Evolutionary conservation across 768 basidiomycete genomes (phyloP), one percentile per base, ranked within the genome.

Genomic region (Leccinellum albellum): DNA sequence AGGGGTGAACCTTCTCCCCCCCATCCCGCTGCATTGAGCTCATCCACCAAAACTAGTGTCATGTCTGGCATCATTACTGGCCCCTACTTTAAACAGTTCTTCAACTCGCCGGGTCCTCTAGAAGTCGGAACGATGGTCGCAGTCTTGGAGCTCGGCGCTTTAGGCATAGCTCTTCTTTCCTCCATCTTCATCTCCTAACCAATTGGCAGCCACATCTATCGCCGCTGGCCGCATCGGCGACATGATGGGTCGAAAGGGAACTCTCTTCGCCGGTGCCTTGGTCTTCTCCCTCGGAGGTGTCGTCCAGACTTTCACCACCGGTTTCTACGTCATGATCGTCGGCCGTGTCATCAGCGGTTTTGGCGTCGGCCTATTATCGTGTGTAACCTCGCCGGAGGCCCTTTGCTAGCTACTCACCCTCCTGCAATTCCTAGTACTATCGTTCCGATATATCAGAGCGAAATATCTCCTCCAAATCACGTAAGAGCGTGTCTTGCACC

Each of bases 71-170:
- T 97, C 62, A 95, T 98, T 72, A 97, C 88, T 26, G 88, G 88
- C 0, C 88, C 88, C 21, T 81, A 91, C 71, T 92, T 93, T 73
- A 82, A 78, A 62, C 82, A 85, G 53, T 95, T 83, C 74, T 95
- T 98, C 77, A 76, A 89, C 58, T 80, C 85, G 20, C 94, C 93
- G 17, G 80, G 81, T 15, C 78, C 88, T 0, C 73, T 88, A 50
- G 82, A 88, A 65, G 72, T 94, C 23, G 94, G 93, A n/a, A 92
- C 91, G 20, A 94, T 98, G 89, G 94, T 97, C 40, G 91, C 94
- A n/a, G 87, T 95, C 6, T 76, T 96, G 32, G 94, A 98, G 73
- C 81, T 98, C 33, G 94, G 94, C 45, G 94, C 94, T 37, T 87
- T 97, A 70, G 80, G 93, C 91, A 67, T 44, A 85, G 75, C 52